These are phyloP conservation scores for Colletotrichum sp. DNA, from an alignment of 2,329 filamentous ascomycete species.

Conservation along the genomic window DNA sequence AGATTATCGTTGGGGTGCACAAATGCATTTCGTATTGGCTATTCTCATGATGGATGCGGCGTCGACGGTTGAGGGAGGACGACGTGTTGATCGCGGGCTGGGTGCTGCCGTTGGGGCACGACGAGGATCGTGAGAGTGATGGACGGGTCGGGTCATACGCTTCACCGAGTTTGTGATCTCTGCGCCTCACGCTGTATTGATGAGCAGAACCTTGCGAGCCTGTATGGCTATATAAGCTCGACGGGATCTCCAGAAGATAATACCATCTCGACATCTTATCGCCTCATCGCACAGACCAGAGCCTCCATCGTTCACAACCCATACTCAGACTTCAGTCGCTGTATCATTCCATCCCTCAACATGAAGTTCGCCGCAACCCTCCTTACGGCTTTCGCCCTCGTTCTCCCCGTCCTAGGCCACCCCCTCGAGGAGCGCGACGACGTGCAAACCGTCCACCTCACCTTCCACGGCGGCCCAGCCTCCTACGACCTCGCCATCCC, in stretches of 20 bases:
- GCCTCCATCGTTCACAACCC: not conserved
- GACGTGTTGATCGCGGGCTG: not conserved
- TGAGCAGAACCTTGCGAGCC: not conserved
- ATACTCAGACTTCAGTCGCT: not conserved
- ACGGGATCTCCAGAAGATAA: not conserved
- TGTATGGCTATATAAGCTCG: not conserved
- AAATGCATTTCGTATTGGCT: conserved; percentile 4
- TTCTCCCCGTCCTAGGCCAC: conserved; percentile 1
- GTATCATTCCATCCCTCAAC: not conserved
- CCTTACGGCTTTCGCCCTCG: conserved; percentile 4
- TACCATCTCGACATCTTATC: not conserved
- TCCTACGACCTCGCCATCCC: conserved; percentile 46
- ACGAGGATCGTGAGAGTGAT: not conserved
- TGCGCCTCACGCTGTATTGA: not conserved
- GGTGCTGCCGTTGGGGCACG: not conserved
- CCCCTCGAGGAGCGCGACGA: conserved; percentile 30
- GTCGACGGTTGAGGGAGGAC: not conserved
- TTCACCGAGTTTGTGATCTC: not conserved
- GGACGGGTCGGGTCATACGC: not conserved
- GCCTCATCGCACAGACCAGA: not conserved
- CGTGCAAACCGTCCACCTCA: conserved; percentile 44
- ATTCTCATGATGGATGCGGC: not conserved
- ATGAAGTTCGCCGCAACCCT: conserved; percentile 26
- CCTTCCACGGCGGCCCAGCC: conserved; percentile 46
- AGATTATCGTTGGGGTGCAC: not conserved